Conservation (phyloP, 129 eudicot species). For the Lactuca sativa region DNA sequence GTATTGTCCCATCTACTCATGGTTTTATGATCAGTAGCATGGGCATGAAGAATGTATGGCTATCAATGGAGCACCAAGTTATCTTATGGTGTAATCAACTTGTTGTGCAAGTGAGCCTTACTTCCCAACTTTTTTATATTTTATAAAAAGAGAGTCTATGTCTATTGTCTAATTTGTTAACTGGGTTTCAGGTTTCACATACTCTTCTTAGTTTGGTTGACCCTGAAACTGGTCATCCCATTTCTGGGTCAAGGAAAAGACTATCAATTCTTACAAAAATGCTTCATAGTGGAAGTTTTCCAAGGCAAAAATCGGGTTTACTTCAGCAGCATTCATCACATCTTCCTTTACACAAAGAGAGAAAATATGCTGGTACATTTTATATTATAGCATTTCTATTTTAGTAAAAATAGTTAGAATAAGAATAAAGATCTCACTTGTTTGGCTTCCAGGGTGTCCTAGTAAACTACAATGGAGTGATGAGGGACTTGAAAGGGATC, state of each 20-base stretch:
- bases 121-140: slow-evolving; percentile 17
- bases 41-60: slow-evolving; percentile 90
- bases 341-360: slow-evolving; percentile 36
- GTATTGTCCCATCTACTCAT: slow-evolving; percentile 84
- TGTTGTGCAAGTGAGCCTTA: slow-evolving; percentile 78
- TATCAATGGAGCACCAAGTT: slow-evolving; percentile 99
- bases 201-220: slow-evolving; percentile 91
- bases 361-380: slow-evolving; percentile 49
- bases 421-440: slow-evolving; percentile 1
- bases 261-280: slow-evolving; percentile 68
- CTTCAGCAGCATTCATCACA: slow-evolving; percentile 31
- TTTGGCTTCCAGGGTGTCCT: slow-evolving; percentile 68
- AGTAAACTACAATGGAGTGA: slow-evolving; percentile 60
- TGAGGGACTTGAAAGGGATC: slow-evolving; percentile 84
- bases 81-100: slow-evolving; percentile 99
- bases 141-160: background rate
- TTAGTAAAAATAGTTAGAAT: background rate
- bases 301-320: slow-evolving; percentile 29
- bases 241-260: slow-evolving; percentile 52
- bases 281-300: slow-evolving; percentile 77
- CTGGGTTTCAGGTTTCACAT: slow-evolving; percentile 77
- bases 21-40: slow-evolving; percentile 89
- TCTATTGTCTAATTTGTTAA: slow-evolving; percentile 35
- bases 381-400: background rate
- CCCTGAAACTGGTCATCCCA: slow-evolving; percentile 65